Conservation (phyloP, 2,329 filamentous ascomycete genomes). For the Fusarium succisae region DNA sequence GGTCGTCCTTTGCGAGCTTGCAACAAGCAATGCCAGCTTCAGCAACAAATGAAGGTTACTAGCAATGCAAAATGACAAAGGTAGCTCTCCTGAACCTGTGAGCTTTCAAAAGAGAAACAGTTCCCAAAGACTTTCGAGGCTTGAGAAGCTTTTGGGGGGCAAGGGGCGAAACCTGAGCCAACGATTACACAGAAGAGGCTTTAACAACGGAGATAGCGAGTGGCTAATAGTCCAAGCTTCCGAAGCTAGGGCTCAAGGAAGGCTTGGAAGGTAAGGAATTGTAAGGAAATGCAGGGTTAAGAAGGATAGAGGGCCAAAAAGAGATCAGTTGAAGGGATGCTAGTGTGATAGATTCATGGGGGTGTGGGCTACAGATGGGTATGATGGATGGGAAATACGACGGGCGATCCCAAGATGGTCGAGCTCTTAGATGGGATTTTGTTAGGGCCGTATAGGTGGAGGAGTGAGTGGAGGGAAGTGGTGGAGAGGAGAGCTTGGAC, state of each 20-base stretch:
- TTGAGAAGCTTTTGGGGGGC: conserved; percentile 23
- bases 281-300: conserved; percentile 33
- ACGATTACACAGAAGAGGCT: conserved; percentile 33
- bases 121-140: conserved; percentile 19
- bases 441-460: conserved; percentile 31
- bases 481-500: conserved; percentile 33
- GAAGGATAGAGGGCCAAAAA: conserved; percentile 27
- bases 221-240: conserved; percentile 37
- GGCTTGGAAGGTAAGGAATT: conserved; percentile 27
- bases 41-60: conserved; percentile 4
- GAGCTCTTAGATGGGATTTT: conserved; percentile 37
- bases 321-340: conserved; percentile 28
- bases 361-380: conserved; percentile 33
- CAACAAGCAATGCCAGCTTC: conserved; percentile 16
- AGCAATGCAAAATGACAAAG: conserved; percentile 26
- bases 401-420: conserved; percentile 36
- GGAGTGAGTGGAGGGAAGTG: conserved; percentile 35
- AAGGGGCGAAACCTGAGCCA: conserved; percentile 30
- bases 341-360: conserved; percentile 32
- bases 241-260: conserved; percentile 37
- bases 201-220: conserved; percentile 31
- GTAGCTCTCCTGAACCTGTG: conserved; percentile 19
- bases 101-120: conserved; percentile 28
- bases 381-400: conserved; percentile 36
- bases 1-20: neutral